Evolutionary conservation across 495 filamentous ascomycete species (phyloP).

Genomic region (Xylaria telfairii): DNA sequence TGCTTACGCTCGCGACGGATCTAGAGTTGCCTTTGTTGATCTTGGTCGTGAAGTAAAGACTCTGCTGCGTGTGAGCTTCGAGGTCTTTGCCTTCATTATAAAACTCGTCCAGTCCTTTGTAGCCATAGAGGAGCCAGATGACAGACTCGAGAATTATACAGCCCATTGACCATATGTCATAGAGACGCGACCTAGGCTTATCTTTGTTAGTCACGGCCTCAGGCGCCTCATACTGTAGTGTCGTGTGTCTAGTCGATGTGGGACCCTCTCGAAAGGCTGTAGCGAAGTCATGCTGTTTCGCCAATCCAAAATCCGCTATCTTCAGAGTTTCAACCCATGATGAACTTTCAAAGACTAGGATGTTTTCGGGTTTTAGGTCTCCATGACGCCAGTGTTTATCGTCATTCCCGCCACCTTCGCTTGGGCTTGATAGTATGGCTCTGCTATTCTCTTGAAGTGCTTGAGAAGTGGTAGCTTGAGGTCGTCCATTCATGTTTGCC

Average conservation of each 20-base stretch:
- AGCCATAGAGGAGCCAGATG: conserved; percentile 47
- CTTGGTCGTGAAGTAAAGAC: conserved; percentile 9
- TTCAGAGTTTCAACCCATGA: conserved; percentile 31
- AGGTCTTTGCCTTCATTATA: conserved; percentile 11
- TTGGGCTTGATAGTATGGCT: neutral
- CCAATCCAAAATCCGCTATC: conserved; percentile 39
- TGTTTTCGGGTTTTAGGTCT: conserved; percentile 37
- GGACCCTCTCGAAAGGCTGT: conserved; percentile 12
- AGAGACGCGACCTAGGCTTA: conserved; percentile 34
- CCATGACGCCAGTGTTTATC: conserved; percentile 29
- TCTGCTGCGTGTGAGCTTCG: neutral
- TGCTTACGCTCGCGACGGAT: conserved; percentile 22
- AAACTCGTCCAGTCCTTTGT: conserved; percentile 19
- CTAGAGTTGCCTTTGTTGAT: neutral
- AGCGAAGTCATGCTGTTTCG: conserved; percentile 31
- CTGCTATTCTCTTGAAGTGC: too few relatives aligned
- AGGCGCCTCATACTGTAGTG: conserved; percentile 36
- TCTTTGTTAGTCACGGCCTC: conserved; percentile 27
- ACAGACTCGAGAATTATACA: conserved; percentile 46
- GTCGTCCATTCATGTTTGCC: neutral
- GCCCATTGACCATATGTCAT: conserved; percentile 50
- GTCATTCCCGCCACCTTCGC: neutral
- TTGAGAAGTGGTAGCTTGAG: neutral
- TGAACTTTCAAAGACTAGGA: conserved; percentile 26
- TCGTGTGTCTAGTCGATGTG: conserved; percentile 30